Conservation (phyloP, 306 rosid genomes). For the Hylodesmum podocarpum region DNA sequence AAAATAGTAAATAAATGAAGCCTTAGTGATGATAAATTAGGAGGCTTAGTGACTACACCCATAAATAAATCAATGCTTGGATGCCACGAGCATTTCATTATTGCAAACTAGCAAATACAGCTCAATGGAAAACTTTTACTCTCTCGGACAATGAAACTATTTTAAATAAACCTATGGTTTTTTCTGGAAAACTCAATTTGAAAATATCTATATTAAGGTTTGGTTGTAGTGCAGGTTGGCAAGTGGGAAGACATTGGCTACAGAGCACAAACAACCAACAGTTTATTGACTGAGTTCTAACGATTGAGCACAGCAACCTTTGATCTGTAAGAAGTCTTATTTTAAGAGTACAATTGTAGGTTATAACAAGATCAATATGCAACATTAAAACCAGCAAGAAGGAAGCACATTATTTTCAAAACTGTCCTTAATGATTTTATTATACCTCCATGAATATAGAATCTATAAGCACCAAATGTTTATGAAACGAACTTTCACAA, state of each 20-base stretch:
- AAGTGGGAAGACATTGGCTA: background rate
- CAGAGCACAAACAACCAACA: background rate
- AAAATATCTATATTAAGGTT: background rate
- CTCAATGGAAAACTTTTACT: background rate
- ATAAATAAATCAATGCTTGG: conserved; percentile 81
- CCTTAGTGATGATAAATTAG: conserved; percentile 47
- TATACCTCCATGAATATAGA: background rate
- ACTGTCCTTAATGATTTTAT: background rate
- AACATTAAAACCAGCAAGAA: background rate
- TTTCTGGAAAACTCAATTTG: background rate
- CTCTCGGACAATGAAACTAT: background rate
- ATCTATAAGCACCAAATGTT: background rate
- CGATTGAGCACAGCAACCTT: background rate
- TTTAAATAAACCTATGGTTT: background rate
- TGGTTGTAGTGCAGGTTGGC: background rate
- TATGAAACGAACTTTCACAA: background rate
- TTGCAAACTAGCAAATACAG: conserved; percentile 53
- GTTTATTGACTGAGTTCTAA: background rate
- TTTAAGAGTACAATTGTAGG: background rate
- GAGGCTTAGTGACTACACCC: conserved; percentile 84
- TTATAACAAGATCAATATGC: background rate
- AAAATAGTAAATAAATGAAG: background rate
- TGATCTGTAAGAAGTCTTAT: background rate
- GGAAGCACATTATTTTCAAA: background rate
- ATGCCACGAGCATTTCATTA: conserved; percentile 72